Conservation (phyloP, 129 eudicot species). For the Helichrysum umbraculigerum region DNA sequence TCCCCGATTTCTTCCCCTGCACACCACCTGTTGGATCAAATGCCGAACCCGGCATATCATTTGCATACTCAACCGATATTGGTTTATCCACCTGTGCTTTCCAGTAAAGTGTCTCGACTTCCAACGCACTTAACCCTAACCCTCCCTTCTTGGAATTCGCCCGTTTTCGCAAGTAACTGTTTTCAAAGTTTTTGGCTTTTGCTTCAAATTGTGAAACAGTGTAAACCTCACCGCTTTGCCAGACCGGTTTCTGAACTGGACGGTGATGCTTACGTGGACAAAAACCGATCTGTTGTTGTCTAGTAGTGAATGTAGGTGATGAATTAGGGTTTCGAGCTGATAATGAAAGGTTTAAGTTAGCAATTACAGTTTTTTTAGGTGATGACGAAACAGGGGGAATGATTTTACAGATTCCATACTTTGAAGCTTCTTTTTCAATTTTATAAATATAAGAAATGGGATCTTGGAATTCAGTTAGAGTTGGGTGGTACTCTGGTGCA, state of each 20-base stretch:
- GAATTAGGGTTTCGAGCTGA: constrained; percentile 50
- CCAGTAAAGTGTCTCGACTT: constrained; percentile 76
- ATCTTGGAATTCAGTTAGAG: constrained; percentile 81
- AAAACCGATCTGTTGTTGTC: constrained; percentile 87
- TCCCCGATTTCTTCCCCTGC: constrained; percentile 32
- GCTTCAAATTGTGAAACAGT: constrained; percentile 61
- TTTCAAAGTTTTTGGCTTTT: constrained; percentile 65
- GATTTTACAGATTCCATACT: constrained; percentile 87
- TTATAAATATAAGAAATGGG: constrained; percentile 85
- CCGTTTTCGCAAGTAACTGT: constrained; percentile 47
- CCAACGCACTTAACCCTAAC: constrained; percentile 46
- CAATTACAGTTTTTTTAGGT: constrained; percentile 43
- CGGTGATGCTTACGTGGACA: constrained; percentile 74
- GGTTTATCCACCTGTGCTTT: constrained; percentile 82
- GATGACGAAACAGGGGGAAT: constrained; percentile 64
- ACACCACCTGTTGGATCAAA: constrained; percentile 40
- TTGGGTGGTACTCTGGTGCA: constrained; percentile 91
- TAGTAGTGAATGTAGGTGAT: constrained; percentile 72
- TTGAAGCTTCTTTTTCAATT: constrained; percentile 82
- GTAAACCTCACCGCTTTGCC: constrained; percentile 84
- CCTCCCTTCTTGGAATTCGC: constrained; percentile 37
- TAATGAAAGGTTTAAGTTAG: constrained; percentile 57
- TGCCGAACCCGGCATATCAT: constrained; percentile 97
- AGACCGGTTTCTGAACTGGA: constrained; percentile 79
- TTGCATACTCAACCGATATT: constrained; percentile 81